A percentile compares a stretch with the other conserved stretches of the same genome.
These are phyloP conservation scores for Xylariales sp. DNA, from an alignment of 2,329 filamentous ascomycete genomes.

Conservation along the genomic window DNA sequence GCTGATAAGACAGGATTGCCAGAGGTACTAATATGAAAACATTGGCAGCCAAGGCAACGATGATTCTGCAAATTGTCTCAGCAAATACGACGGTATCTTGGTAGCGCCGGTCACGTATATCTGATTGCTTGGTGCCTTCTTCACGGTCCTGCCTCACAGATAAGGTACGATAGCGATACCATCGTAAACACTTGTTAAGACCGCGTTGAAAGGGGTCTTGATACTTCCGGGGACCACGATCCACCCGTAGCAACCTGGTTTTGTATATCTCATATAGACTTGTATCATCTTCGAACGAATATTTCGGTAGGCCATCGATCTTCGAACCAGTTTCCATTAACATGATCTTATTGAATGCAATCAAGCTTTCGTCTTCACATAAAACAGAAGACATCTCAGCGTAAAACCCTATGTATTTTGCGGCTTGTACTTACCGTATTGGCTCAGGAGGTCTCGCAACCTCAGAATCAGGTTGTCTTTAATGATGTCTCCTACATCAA, in stretches of 20 bases:
- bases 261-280: constrained; percentile 25
- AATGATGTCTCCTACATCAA: constrained; percentile 3
- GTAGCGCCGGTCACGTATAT: constrained; percentile 5
- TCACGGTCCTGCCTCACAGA: constrained; percentile 1
- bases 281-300: constrained; percentile 16
- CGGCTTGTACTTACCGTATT: constrained; percentile 13
- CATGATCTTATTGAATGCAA: constrained; percentile 18
- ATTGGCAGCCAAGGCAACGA: not conserved
- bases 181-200: constrained; percentile 12
- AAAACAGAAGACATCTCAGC: not conserved
- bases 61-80: not conserved
- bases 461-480: constrained; percentile 7
- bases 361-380: constrained; percentile 15
- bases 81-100: constrained; percentile 8
- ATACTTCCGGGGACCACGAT: constrained; percentile 17
- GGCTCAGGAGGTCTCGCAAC: constrained; percentile 12
- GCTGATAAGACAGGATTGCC: not conserved
- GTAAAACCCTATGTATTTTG: not conserved
- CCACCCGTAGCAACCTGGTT: constrained; percentile 26
- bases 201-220: constrained; percentile 13
- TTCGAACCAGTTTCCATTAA: constrained; percentile 19
- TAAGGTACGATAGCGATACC: constrained; percentile 10
- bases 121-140: constrained; percentile 1
- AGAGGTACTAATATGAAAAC: constrained; percentile 4
- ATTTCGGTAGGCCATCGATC: constrained; percentile 12